phyloP scores from a whole-genome alignment of 75 land plant species.

The Pseudotsuga menziesii region DNA sequence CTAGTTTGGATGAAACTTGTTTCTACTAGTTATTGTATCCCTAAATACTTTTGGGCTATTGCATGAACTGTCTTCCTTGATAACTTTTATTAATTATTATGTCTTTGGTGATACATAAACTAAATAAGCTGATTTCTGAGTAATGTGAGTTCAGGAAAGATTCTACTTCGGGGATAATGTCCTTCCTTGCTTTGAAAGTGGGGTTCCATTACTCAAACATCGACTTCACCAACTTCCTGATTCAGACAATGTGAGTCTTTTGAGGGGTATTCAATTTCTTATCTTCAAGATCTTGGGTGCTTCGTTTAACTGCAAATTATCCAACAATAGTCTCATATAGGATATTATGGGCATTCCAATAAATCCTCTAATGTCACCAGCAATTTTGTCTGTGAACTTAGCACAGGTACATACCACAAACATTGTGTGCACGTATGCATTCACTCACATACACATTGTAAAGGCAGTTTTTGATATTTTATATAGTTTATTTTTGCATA shows the following conservation, averaged over 20 bases:
- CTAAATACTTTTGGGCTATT: neutral
- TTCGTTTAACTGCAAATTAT: neutral
- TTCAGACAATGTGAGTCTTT: constrained; percentile 67
- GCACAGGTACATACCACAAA: neutral
- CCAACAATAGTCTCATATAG: neutral
- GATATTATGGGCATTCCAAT: neutral
- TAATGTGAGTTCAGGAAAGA: constrained; percentile 58
- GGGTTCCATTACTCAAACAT: constrained; percentile 79
- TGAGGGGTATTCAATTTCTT: neutral
- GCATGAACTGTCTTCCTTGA: neutral
- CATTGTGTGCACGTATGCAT: neutral
- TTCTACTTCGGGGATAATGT: constrained; percentile 98
- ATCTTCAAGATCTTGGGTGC: neutral
- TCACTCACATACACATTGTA: neutral
- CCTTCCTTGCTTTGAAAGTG: constrained; percentile 96
- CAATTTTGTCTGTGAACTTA: neutral
- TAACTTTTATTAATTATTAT: neutral
- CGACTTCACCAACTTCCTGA: constrained; percentile 91
- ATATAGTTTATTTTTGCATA: neutral
- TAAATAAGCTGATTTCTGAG: neutral
- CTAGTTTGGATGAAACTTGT: neutral
- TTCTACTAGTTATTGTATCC: neutral
- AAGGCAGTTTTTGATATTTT: neutral
- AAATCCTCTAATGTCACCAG: neutral
- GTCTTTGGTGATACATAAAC: neutral